Conservation (phyloP, 2,329 filamentous ascomycete genomes). For the Plectosphaerella plurivora region DNA sequence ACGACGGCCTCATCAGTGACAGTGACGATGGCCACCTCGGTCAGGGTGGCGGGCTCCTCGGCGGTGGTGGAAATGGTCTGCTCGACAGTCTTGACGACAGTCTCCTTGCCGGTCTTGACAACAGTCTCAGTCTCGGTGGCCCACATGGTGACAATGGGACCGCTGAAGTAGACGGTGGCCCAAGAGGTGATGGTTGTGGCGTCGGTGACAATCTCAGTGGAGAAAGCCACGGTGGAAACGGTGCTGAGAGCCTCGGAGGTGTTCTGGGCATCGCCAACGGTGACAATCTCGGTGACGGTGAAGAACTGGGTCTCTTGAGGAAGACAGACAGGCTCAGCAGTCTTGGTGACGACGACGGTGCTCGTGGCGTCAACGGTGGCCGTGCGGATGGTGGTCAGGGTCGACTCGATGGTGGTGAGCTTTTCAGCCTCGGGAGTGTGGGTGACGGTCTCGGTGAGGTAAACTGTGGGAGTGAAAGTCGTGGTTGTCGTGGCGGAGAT, state of each 20-base stretch:
- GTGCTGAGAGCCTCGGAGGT: not conserved
- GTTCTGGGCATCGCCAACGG: conserved; percentile 4
- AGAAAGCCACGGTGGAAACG: not conserved
- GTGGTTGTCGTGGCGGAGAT: conserved; percentile 1
- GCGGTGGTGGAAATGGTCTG: not conserved
- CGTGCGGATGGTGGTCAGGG: not conserved
- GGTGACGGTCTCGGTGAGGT: conserved; percentile 9
- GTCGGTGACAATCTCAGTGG: conserved; percentile 4
- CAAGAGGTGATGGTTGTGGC: not conserved
- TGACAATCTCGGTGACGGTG: conserved; percentile 1
- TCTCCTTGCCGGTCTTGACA: too few relatives aligned
- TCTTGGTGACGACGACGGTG: conserved; percentile 8
- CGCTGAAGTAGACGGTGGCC: not conserved
- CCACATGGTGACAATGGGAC: not conserved
- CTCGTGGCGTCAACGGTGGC: conserved; percentile 1
- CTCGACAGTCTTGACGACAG: too few relatives aligned
- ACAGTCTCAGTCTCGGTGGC: not conserved
- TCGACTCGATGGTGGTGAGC: conserved; percentile 4
- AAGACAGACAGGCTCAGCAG: not conserved
- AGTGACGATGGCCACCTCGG: not conserved
- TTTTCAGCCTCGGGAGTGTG: conserved; percentile 1
- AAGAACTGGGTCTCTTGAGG: not conserved
- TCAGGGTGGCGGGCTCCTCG: not conserved
- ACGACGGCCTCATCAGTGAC: not conserved
- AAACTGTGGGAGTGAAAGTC: conserved; percentile 6